These are phyloP conservation scores for Coriaria nepalensis DNA, from an alignment of 306 rosid species.

Conservation along the genomic window DNA sequence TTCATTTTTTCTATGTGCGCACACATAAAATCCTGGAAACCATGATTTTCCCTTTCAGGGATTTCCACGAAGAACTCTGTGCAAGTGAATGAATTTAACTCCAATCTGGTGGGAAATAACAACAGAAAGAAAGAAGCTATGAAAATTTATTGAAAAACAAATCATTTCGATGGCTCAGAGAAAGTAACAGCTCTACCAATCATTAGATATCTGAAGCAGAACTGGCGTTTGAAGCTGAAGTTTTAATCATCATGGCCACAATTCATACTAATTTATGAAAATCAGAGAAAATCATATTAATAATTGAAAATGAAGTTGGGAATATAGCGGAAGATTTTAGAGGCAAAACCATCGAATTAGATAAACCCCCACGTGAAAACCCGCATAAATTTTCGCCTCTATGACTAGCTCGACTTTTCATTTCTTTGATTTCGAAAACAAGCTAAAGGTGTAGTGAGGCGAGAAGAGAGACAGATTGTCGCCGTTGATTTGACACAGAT, in stretches of 20 bases:
- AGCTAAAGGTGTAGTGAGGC: conserved; percentile 81
- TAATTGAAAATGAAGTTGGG: neutral
- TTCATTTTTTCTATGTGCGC: too few relatives aligned
- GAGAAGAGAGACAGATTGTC: conserved; percentile 8
- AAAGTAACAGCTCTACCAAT: conserved; percentile 60
- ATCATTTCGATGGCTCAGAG: conserved; percentile 50
- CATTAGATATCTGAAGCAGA: conserved; percentile 86
- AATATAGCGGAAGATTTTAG: conserved; percentile 29
- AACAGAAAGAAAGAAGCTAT: conserved; percentile 73
- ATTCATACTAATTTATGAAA: conserved; percentile 47
- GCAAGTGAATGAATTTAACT: conserved; percentile 31
- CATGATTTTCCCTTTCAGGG: too few relatives aligned
- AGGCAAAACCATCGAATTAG: conserved; percentile 27
- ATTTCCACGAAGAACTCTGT: too few relatives aligned
- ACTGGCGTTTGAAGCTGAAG: conserved; percentile 85
- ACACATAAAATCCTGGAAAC: too few relatives aligned
- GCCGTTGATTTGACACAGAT: conserved; percentile 50
- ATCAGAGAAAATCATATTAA: neutral
- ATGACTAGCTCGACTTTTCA: conserved; percentile 47
- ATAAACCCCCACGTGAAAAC: conserved; percentile 34
- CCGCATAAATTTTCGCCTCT: conserved; percentile 39
- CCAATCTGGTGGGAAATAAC: conserved; percentile 23
- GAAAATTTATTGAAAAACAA: too few relatives aligned
- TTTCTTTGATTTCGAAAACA: conserved; percentile 24
- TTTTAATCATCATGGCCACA: conserved; percentile 43